A percentile compares a stretch with the other conserved stretches of the same genome.
Conservation (phyloP, 2,329 filamentous ascomycete species). For the Leptographium flavum region DNA sequence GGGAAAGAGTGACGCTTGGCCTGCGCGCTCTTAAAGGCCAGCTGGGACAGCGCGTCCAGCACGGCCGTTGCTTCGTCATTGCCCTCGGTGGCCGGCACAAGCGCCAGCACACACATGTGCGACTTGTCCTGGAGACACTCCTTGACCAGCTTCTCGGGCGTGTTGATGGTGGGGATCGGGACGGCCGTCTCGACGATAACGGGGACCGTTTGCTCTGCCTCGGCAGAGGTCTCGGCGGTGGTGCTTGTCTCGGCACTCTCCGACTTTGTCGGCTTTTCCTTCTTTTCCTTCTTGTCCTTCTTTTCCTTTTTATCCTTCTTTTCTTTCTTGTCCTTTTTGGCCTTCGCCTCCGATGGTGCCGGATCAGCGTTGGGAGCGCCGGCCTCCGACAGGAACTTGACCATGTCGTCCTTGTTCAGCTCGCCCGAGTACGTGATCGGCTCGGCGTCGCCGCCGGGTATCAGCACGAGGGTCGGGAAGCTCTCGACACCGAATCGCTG, state of each 20-base stretch:
- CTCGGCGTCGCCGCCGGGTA: slow-evolving; percentile 57
- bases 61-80: slow-evolving; percentile 30
- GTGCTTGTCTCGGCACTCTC: slow-evolving; percentile 7
- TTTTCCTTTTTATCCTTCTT: slow-evolving; percentile 22
- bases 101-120: slow-evolving; percentile 67
- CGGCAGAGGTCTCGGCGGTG: slow-evolving; percentile 9
- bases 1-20: slow-evolving; percentile 62
- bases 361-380: slow-evolving; percentile 70
- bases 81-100: slow-evolving; percentile 35
- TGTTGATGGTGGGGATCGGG: slow-evolving; percentile 50
- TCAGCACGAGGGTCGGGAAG: slow-evolving; percentile 68
- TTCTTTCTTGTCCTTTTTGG: slow-evolving; percentile 27
- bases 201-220: slow-evolving; percentile 22
- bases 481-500: slow-evolving; percentile 61
- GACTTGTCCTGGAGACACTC: slow-evolving; percentile 65
- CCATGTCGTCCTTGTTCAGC: slow-evolving; percentile 69
- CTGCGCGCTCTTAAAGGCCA: slow-evolving; percentile 61
- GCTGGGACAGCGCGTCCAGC: slow-evolving; percentile 51
- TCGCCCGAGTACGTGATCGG: slow-evolving; percentile 66
- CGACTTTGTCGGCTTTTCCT: not conserved
- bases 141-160: slow-evolving; percentile 47
- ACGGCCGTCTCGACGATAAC: slow-evolving; percentile 40
- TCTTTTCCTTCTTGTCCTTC: slow-evolving; percentile 31
- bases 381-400: slow-evolving; percentile 68
- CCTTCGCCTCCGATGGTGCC: slow-evolving; percentile 27